Evolutionary conservation across 1,284 basidiomycete species (phyloP).

Genomic region (Vanrija sp.): DNA sequence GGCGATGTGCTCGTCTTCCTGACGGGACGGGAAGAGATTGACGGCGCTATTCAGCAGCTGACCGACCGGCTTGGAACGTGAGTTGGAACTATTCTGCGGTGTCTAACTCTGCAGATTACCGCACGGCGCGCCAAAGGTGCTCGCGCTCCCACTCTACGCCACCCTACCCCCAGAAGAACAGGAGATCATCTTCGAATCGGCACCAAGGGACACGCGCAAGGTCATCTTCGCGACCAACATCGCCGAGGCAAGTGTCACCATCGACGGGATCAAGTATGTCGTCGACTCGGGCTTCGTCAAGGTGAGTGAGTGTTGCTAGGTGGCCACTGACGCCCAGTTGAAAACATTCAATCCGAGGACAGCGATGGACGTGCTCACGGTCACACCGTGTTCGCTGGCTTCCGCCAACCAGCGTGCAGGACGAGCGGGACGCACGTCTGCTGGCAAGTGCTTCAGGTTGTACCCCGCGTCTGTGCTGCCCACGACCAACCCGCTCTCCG

Average conservation of each 20-base stretch:
- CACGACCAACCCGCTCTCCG: conserved; percentile 50
- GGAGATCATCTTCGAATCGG: conserved; percentile 71
- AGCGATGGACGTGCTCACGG: conserved; percentile 72
- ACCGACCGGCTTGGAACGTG: conserved; percentile 73
- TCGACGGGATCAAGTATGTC: conserved; percentile 93
- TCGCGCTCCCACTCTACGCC: conserved; percentile 78
- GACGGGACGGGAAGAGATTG: conserved; percentile 96
- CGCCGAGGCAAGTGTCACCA: conserved; percentile 95
- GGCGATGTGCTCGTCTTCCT: conserved; percentile 93
- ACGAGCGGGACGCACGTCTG: conserved; percentile 81
- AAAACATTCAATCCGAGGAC: conserved; percentile 78
- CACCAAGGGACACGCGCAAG: conserved; percentile 73
- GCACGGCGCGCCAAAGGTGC: conserved; percentile 57
- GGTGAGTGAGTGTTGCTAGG: conserved; percentile 51
- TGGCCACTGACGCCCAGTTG: conserved; percentile 54
- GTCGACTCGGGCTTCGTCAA: conserved; percentile 94
- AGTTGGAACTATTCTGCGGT: conserved; percentile 36
- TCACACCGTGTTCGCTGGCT: conserved; percentile 73
- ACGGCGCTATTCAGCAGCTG: conserved; percentile 75
- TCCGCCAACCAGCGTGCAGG: conserved; percentile 85
- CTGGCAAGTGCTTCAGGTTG: conserved; percentile 89
- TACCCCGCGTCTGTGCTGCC: conserved; percentile 67
- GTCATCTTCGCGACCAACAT: conserved; percentile 93
- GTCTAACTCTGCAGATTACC: conserved; percentile 58
- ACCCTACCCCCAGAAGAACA: conserved; percentile 84